Percentiles rank a stretch among this genome's conserved stretches.
Conservation (phyloP, 1,284 basidiomycete genomes). For the Malassezia arunalokei region DNA sequence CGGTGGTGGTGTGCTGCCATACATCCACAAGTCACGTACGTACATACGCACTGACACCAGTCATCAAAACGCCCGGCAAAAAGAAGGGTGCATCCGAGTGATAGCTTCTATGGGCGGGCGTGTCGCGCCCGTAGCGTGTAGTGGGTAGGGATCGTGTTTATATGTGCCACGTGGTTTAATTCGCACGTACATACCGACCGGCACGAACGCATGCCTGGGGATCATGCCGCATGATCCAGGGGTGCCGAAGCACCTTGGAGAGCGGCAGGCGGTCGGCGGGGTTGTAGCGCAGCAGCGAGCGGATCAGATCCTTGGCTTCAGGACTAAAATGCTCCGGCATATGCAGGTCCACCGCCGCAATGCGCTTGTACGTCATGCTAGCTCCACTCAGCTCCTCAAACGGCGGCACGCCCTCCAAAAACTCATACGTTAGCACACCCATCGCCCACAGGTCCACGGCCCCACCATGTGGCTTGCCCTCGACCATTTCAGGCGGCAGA, state of each 20-base stretch:
- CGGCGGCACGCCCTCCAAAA: slow-evolving; percentile 78
- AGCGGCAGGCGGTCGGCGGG: slow-evolving; percentile 72
- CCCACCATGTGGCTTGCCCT: slow-evolving; percentile 70
- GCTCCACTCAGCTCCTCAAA: slow-evolving; percentile 68
- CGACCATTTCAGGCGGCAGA: slow-evolving; percentile 96
- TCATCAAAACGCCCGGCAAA: slow-evolving; percentile 17
- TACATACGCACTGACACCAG: slow-evolving; percentile 7
- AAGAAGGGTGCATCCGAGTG: slow-evolving; percentile 9
- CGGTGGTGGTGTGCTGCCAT: slow-evolving; percentile 82
- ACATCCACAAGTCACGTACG: slow-evolving; percentile 69
- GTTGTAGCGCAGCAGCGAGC: slow-evolving; percentile 58
- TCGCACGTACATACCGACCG: slow-evolving; percentile 1
- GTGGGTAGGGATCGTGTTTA: neutral
- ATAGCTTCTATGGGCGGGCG: neutral
- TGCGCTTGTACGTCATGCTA: slow-evolving; percentile 48
- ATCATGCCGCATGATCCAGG: slow-evolving; percentile 77
- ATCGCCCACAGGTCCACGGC: slow-evolving; percentile 94
- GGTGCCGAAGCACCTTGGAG: slow-evolving; percentile 67
- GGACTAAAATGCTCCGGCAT: slow-evolving; percentile 31
- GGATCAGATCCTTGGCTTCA: slow-evolving; percentile 30
- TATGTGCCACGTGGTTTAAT: neutral
- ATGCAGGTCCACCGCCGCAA: slow-evolving; percentile 32
- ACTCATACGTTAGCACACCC: slow-evolving; percentile 90
- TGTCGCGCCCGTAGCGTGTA: neutral
- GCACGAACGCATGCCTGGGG: slow-evolving; percentile 31